Conservation (phyloP, 441 rosid genomes). For the Jatropha podagrica region DNA sequence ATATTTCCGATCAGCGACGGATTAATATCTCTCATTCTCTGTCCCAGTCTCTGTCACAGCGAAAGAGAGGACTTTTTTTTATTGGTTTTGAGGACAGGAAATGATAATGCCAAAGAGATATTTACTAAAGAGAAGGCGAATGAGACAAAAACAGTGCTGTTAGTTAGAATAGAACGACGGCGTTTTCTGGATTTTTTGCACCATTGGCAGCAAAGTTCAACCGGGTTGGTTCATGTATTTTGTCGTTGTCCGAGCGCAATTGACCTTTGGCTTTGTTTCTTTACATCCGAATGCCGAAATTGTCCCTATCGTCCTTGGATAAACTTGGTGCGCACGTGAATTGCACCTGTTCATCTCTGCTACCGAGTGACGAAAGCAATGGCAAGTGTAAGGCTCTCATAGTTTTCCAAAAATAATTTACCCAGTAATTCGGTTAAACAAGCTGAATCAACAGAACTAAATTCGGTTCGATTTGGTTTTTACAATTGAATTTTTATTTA, state of each 20-base stretch:
- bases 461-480: too few species aligned
- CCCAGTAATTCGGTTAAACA: too few species aligned
- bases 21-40: not conserved
- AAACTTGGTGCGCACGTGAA: too few species aligned
- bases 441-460: too few species aligned
- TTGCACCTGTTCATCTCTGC: too few species aligned
- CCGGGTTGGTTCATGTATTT: not conserved
- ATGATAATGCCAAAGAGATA: not conserved
- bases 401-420: too few species aligned
- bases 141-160: slow-evolving; percentile 10
- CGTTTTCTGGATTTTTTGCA: not conserved
- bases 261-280: not conserved
- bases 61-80: not conserved
- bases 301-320: not conserved
- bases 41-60: not conserved
- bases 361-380: too few species aligned
- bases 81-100: not conserved
- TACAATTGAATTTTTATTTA: too few species aligned
- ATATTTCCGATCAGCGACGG: slow-evolving; percentile 11
- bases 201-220: not conserved
- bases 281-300: not conserved
- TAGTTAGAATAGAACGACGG: not conserved
- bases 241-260: not conserved
- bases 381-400: too few species aligned
- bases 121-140: not conserved